These are phyloP conservation scores for Exutisphaerella laricina DNA, from an alignment of 2,329 filamentous ascomycete genomes.

Conservation along the genomic window DNA sequence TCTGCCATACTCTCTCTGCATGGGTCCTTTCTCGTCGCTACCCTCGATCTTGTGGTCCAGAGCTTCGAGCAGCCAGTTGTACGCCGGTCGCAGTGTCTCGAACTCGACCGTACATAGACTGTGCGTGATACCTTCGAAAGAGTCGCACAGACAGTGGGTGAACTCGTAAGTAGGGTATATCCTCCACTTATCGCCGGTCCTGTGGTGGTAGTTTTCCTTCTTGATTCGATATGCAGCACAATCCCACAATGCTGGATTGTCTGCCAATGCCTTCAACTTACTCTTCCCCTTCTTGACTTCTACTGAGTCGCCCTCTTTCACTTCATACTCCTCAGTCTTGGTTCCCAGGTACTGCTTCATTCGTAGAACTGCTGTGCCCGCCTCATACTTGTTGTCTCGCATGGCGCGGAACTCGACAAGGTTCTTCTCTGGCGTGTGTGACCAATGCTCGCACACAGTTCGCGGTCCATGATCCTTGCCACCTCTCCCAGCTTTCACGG, in stretches of 20 bases:
- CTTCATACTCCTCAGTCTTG: conserved; percentile 33
- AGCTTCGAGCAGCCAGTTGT: conserved; percentile 82
- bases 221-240: conserved; percentile 83
- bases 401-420: conserved; percentile 80
- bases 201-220: conserved; percentile 65
- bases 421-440: conserved; percentile 68
- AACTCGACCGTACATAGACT: conserved; percentile 93
- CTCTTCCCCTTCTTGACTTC: conserved; percentile 33
- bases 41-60: conserved; percentile 71
- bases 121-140: conserved; percentile 86
- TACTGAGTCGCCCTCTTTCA: conserved; percentile 27
- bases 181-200: conserved; percentile 77
- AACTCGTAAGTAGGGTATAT: conserved; percentile 97
- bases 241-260: conserved; percentile 97
- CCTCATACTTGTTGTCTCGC: conserved; percentile 84
- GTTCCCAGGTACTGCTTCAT: conserved; percentile 82
- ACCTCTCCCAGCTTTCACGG: conserved; percentile 82
- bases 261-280: conserved; percentile 44
- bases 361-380: conserved; percentile 74
- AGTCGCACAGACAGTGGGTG: conserved; percentile 79
- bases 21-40: conserved; percentile 54
- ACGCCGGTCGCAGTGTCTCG: conserved; percentile 74
- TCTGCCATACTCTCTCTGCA: conserved; percentile 84
- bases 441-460: conserved; percentile 75
- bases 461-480: conserved; percentile 64